Base-by-base conservation (phyloP, 23 red algal species). In the Gracilaria gracilis region DNA sequence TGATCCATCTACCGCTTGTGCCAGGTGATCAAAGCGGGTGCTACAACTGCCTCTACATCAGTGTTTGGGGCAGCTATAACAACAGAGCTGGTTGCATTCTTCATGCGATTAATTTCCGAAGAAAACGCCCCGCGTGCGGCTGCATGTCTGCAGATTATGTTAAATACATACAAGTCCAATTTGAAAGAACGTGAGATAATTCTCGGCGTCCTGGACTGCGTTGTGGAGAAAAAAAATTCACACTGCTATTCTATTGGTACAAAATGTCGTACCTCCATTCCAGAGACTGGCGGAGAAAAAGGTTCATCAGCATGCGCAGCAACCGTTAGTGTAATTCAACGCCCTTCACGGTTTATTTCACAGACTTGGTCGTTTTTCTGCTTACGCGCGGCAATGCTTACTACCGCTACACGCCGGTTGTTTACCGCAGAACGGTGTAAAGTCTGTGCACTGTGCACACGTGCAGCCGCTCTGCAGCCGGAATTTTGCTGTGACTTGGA, bases 161-260 rank as follows among this genome's bases (percentile, higher is more conserved):
- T 75, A 37, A 42, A 24, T 0, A 27, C 37, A 27, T 75, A 75
- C 69, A 75, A 19, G 37, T 7, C 36, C 17, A 46, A 7, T n/a
- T 2, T 75, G 9, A 13, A 42, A 75, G 69, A 75, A 29, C 69
- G 44, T 0, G 4, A 75, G 13, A 29, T 11, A 20, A 75, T 75
- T 19, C 37, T 75, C 2, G 69, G 69, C 12, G 69, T 75, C 3
- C 12, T 75, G 11, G 69, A 75, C 11, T 75, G 69, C 16, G 8
- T 75, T 25, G 69, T 75, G 38, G 69, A 75, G 40, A n/a, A 75
- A 75, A 29, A 20, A 75, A 1, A 15, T 75, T 46, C 14, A 19
- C 40, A 46, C 46, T 21, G 69, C 40, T 23, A 7, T 24, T 42
- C 19, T 37, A 42, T 4, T 75, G 5, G n/a, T 75, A 11, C 69